phyloP scores from a whole-genome alignment of 495 filamentous ascomycete genomes.

The Xylaria sp. region DNA sequence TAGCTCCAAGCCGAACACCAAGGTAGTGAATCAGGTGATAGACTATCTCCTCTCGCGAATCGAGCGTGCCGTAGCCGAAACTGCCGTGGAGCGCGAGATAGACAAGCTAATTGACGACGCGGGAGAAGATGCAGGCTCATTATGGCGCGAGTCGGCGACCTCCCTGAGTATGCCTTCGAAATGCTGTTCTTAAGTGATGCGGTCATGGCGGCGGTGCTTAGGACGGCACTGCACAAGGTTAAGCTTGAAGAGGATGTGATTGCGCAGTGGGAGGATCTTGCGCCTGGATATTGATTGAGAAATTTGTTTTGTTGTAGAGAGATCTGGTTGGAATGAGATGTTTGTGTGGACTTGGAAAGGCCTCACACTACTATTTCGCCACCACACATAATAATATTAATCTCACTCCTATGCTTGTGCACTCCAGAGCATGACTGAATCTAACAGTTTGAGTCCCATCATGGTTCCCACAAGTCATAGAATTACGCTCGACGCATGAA shows the following conservation, averaged over 20 bases:
- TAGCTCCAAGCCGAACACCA: neutral
- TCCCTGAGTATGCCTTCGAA: neutral
- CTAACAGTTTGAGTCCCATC: neutral
- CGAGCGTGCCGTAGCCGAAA: neutral
- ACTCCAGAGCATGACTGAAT: neutral
- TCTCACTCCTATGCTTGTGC: neutral
- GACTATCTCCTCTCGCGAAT: neutral
- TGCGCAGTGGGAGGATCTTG: conserved; percentile 19
- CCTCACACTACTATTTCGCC: neutral
- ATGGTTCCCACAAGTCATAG: neutral
- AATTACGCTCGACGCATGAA: neutral
- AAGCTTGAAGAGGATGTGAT: neutral
- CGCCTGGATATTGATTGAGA: neutral
- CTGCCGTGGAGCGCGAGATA: neutral
- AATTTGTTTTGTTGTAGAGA: neutral
- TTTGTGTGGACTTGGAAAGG: neutral
- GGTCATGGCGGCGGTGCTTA: neutral
- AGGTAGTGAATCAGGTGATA: neutral
- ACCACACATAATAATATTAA: neutral
- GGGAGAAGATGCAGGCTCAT: conserved; percentile 10
- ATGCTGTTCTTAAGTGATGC: neutral
- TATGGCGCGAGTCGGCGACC: neutral
- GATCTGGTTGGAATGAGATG: neutral
- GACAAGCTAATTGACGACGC: conserved; percentile 3
- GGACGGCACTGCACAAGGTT: neutral